phyloP scores from a whole-genome alignment of 2,329 filamentous ascomycete genomes.

The Neonectria sp. region DNA sequence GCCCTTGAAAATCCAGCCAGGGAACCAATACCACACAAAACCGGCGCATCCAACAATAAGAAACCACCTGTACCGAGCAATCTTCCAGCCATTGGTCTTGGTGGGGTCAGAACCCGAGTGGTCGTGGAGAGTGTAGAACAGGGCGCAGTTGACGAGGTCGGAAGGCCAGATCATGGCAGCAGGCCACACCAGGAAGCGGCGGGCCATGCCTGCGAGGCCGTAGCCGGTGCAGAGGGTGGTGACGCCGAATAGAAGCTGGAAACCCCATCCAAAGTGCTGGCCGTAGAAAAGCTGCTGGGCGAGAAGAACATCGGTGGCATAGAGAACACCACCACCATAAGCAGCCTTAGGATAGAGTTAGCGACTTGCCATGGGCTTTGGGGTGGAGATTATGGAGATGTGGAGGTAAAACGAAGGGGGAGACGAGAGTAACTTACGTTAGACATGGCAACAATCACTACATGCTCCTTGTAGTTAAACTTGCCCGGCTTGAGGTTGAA shows the following conservation, averaged over 20 bases:
- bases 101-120: constrained; percentile 62
- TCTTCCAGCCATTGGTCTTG: constrained; percentile 72
- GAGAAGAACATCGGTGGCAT: constrained; percentile 66
- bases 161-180: constrained; percentile 73
- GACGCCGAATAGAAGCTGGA: constrained; percentile 68
- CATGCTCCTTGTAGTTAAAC: constrained; percentile 75
- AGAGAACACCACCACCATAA: constrained; percentile 71
- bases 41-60: constrained; percentile 68
- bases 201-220: constrained; percentile 68
- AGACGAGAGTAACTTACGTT: constrained; percentile 62
- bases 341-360: constrained; percentile 60
- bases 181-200: constrained; percentile 68
- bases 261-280: constrained; percentile 68
- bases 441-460: constrained; percentile 75
- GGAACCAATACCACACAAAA: constrained; percentile 73
- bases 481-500: constrained; percentile 71
- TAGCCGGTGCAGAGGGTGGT: constrained; percentile 72
- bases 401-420: background rate
- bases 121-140: constrained; percentile 65
- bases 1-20: constrained; percentile 74
- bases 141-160: constrained; percentile 67
- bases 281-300: constrained; percentile 71
- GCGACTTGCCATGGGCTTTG: constrained; percentile 31
- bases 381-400: background rate
- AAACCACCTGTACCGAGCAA: constrained; percentile 76